Evolutionary conservation across 805 yeast species (phyloP).

Genomic region (Saccharomycopsis sp.): DNA sequence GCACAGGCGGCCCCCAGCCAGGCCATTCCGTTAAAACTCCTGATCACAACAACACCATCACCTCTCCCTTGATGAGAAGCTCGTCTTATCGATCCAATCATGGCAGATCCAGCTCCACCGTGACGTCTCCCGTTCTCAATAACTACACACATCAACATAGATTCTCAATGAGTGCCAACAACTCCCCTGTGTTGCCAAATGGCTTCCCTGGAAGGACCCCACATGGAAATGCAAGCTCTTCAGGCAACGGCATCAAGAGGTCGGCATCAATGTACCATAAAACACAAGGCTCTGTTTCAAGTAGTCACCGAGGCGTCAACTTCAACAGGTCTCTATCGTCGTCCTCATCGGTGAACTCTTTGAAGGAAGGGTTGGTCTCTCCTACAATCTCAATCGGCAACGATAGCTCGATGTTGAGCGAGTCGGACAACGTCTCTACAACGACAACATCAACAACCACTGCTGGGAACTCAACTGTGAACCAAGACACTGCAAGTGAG

Average conservation of each 20-base stretch:
- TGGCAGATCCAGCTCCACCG: constrained; percentile 1
- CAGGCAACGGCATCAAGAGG: constrained; percentile 10
- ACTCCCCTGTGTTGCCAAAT: constrained; percentile 6
- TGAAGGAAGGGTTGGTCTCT: neutral
- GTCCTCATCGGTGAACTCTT: neutral
- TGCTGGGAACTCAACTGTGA: too few species aligned
- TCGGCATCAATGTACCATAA: constrained; percentile 13
- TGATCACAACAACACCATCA: constrained; percentile 1
- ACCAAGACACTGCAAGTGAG: too few species aligned
- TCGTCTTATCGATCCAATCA: constrained; percentile 4
- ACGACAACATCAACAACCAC: constrained; percentile 1
- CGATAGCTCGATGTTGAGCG: neutral
- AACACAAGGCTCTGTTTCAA: neutral
- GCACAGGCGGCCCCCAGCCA: constrained; percentile 5
- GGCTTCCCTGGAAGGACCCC: too few species aligned
- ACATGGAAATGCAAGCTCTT: too few species aligned
- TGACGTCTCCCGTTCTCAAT: constrained; percentile 2
- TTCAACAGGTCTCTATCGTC: constrained; percentile 3
- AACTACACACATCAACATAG: neutral
- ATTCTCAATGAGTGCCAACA: neutral
- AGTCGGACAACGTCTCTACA: constrained; percentile 2
- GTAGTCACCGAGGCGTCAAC: neutral
- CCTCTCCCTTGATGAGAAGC: constrained; percentile 7
- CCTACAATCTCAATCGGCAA: neutral
- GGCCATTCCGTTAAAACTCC: constrained; percentile 2